A percentile compares a stretch with the other conserved stretches of the same genome.
Conservation (phyloP, 1,284 basidiomycete species). For the Papiliotrema terrestris region DNA sequence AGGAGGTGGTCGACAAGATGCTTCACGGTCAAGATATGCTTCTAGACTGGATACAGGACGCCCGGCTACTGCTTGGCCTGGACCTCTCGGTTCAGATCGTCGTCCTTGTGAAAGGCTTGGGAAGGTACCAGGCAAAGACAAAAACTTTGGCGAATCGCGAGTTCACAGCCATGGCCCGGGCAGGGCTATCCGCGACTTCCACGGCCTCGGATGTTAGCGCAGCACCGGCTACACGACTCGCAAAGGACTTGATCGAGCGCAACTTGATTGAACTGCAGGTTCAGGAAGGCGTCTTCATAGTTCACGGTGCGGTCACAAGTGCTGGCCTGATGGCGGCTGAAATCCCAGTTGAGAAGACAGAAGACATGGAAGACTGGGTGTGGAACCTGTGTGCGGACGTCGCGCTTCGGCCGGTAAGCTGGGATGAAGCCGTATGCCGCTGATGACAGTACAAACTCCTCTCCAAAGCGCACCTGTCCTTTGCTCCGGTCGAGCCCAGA, state of each 20-base stretch:
- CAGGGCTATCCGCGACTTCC: slow-evolving; percentile 15
- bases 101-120: slow-evolving; percentile 44
- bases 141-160: slow-evolving; percentile 29
- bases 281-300: slow-evolving; percentile 33
- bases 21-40: slow-evolving; percentile 19
- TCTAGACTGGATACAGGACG: slow-evolving; percentile 29
- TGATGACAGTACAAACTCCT: slow-evolving; percentile 39
- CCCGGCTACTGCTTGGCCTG: slow-evolving; percentile 26
- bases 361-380: slow-evolving; percentile 47
- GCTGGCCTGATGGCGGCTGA: neutral
- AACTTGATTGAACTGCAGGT: slow-evolving; percentile 44
- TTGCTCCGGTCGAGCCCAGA: slow-evolving; percentile 33
- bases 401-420: slow-evolving; percentile 45
- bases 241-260: slow-evolving; percentile 38
- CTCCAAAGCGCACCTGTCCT: slow-evolving; percentile 46
- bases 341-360: slow-evolving; percentile 43
- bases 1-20: slow-evolving; percentile 40
- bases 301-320: slow-evolving; percentile 30
- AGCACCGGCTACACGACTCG: slow-evolving; percentile 8
- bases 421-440: neutral
- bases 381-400: slow-evolving; percentile 47
- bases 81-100: slow-evolving; percentile 30
- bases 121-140: slow-evolving; percentile 38
- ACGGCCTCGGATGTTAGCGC: neutral
- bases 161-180: slow-evolving; percentile 35